Evolutionary conservation across 768 basidiomycete species (phyloP), one percentile per base, ranked within the genome.

Genomic region (Boletus tomentosulus): DNA sequence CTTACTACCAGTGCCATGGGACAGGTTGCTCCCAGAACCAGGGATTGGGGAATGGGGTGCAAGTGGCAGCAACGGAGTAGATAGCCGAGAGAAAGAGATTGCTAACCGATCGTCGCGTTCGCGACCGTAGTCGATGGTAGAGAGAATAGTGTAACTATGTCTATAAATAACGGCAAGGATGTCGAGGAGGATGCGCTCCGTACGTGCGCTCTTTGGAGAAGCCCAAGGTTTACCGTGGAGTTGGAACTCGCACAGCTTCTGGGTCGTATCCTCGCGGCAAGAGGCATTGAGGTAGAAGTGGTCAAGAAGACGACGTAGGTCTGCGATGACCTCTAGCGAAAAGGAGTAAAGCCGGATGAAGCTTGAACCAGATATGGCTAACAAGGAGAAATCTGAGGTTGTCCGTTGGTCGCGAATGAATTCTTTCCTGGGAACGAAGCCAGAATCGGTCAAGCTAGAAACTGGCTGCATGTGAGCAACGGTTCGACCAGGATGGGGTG

Each of bases 181-280:
- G 60, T 86, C 82, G 56, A 90, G 70, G 39, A 90, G 72, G 53
- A 90, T 81, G 57, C 79, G 83, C 66, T 90, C 88, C 24, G 86
- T 79, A 19, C 74, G 67, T 47, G 82, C 71, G 57, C 77, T 82
- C 74, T 87, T 90, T 49, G 86, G 73, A 57, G 77, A 84, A 34
- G 79, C 73, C 88, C 88, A 90, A 42, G 87, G 87, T 70, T 84
- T 89, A 28, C 81, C 82, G 33, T 82, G 78, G 34, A 90, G 74
- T 27, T 76, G 69, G 57, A 88, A 85, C 70, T 90, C 87, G 66
- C 73, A 82, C 53, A 86, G 75, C 58, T 81, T 82, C 46, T 84
- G 79, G 12, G 71, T 59, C 0, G 72, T 57, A 64, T 86, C 81
- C 69, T 88, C 82, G 41, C 83, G 75, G 50, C 76, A 76, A 48